Conservation (phyloP, 2,329 filamentous ascomycete genomes). For the Cercospora janseana region DNA sequence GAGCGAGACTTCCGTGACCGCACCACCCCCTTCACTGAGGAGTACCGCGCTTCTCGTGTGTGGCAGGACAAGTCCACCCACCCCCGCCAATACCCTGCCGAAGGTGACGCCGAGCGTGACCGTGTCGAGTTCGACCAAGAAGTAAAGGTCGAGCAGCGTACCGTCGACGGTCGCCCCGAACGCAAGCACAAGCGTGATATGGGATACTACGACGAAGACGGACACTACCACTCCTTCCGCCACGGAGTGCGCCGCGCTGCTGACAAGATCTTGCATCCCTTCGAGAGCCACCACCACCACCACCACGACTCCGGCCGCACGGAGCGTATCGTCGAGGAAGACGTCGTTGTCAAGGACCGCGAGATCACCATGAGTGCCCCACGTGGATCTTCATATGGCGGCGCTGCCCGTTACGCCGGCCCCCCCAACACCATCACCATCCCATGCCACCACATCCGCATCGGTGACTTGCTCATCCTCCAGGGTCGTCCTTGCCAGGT, state of each 20-base stretch:
- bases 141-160: slow-evolving; percentile 53
- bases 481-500: slow-evolving; percentile 99
- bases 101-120: slow-evolving; percentile 41
- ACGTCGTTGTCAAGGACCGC: slow-evolving; percentile 53
- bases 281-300: slow-evolving; percentile 56
- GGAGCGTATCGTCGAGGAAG: slow-evolving; percentile 41
- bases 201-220: slow-evolving; percentile 79
- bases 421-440: slow-evolving; percentile 87
- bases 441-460: slow-evolving; percentile 98
- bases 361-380: slow-evolving; percentile 42
- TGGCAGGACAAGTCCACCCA: slow-evolving; percentile 44
- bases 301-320: slow-evolving; percentile 37
- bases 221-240: slow-evolving; percentile 72
- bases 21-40: slow-evolving; percentile 40
- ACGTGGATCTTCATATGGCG: slow-evolving; percentile 30
- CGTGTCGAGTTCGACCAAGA: slow-evolving; percentile 42
- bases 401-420: slow-evolving; percentile 26
- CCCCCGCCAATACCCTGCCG: slow-evolving; percentile 39
- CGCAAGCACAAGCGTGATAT: slow-evolving; percentile 58
- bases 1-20: slow-evolving; percentile 50
- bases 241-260: slow-evolving; percentile 66
- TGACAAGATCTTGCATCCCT: slow-evolving; percentile 64
- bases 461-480: slow-evolving; percentile 97
- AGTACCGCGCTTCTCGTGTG: slow-evolving; percentile 39
- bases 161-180: slow-evolving; percentile 46